Percentiles rank a stretch among this genome's conserved stretches.
These are phyloP conservation scores for Phoenix dactylifera DNA, from an alignment of 176 grass and related monocot species.

Conservation along the genomic window DNA sequence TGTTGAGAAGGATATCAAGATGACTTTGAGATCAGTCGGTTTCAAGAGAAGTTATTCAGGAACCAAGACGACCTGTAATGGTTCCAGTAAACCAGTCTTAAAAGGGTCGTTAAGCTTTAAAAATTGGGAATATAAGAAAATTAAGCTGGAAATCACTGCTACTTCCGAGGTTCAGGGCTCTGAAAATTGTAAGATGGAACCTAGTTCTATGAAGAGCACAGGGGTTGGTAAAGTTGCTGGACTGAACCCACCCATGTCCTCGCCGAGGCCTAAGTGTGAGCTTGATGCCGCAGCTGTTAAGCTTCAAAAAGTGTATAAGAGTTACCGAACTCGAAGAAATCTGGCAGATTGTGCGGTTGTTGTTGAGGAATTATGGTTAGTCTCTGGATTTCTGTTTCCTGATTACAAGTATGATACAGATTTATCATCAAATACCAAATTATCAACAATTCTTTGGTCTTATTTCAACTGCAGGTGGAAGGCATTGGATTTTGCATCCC, in stretches of 20 bases:
- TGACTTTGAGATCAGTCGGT: neutral
- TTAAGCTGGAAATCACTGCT: too few relatives aligned
- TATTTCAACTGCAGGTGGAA: slow-evolving; percentile 58
- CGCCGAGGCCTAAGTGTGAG: slow-evolving; percentile 42
- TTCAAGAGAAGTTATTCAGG: neutral
- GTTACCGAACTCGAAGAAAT: slow-evolving; percentile 68
- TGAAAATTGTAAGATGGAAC: too few relatives aligned
- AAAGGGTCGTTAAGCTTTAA: slow-evolving; percentile 47
- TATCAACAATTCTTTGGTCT: too few relatives aligned
- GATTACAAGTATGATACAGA: too few relatives aligned
- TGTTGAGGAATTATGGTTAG: slow-evolving; percentile 88
- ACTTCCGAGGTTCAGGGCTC: too few relatives aligned
- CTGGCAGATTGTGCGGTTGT: slow-evolving; percentile 84
- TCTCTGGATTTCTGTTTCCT: slow-evolving; percentile 2
- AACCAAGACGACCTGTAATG: neutral
- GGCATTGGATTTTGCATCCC: slow-evolving; percentile 75
- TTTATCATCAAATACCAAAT: too few relatives aligned
- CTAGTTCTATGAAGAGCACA: neutral
- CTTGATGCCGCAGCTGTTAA: slow-evolving; percentile 65
- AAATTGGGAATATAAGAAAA: slow-evolving; percentile 21
- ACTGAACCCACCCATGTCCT: slow-evolving; percentile 14
- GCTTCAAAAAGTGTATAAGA: slow-evolving; percentile 91
- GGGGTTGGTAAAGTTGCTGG: neutral
- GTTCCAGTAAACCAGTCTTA: slow-evolving; percentile 16
- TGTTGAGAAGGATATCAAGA: neutral